Conservation (phyloP, 73 alveolate genomes). For the Tetrahymena thermophila region DNA sequence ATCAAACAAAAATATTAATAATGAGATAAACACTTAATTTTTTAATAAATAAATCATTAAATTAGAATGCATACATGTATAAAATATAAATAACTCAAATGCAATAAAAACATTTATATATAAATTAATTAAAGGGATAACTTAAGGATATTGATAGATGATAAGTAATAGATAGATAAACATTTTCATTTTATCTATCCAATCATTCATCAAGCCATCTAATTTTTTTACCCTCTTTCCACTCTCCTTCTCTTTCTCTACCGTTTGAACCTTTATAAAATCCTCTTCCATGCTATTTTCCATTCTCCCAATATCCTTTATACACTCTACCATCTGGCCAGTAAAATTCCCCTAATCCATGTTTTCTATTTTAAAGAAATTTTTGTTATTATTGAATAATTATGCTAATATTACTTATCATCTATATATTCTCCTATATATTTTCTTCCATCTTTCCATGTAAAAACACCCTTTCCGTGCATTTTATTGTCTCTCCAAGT, state of each 20-base stretch:
- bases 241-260: conserved; percentile 53
- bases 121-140: too few species aligned
- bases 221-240: conserved; percentile 62
- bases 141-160: too few species aligned
- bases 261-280: conserved; percentile 46
- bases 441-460: conserved; percentile 45
- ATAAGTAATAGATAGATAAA: too few species aligned
- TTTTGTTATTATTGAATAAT: background rate
- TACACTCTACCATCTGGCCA: conserved; percentile 47
- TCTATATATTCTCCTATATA: conserved; percentile 28
- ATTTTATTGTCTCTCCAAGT: conserved; percentile 36
- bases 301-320: conserved; percentile 55
- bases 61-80: too few species aligned
- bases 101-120: too few species aligned
- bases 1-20: too few species aligned
- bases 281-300: conserved; percentile 63
- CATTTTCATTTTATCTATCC: background rate
- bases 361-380: background rate
- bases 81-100: too few species aligned
- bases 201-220: conserved; percentile 37
- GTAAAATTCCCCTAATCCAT: conserved; percentile 54
- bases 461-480: conserved; percentile 43
- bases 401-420: background rate
- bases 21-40: too few species aligned
- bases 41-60: too few species aligned